A percentile compares a stretch with the other conserved stretches of the same genome.
phyloP scores from a whole-genome alignment of 495 filamentous ascomycete species.

The Talaromyces adpressus region DNA sequence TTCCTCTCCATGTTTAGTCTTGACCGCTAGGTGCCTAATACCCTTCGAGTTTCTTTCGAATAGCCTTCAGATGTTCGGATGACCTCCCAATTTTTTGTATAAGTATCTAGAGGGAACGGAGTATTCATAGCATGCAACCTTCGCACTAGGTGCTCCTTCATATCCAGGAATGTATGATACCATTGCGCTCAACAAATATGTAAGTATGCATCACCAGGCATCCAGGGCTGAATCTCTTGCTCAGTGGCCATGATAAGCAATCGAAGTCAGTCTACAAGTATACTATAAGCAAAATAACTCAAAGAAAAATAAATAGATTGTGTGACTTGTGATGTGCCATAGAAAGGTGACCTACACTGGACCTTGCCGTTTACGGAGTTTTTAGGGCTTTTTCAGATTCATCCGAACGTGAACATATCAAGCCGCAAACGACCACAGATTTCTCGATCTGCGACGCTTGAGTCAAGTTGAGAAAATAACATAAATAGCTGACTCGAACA shows the following conservation, averaged over 20 bases:
- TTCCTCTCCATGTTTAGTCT: too few species aligned
- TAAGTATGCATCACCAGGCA: background rate
- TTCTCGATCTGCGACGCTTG: background rate
- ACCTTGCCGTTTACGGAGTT: background rate
- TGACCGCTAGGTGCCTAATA: too few species aligned
- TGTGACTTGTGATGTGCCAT: background rate
- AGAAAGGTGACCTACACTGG: background rate
- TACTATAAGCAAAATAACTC: background rate
- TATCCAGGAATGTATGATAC: too few species aligned
- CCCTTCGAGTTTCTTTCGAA: too few species aligned
- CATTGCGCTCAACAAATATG: too few species aligned
- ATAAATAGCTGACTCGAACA: background rate
- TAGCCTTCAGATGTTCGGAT: too few species aligned
- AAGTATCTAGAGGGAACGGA: too few species aligned
- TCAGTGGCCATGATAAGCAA: too few species aligned
- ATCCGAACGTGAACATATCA: background rate
- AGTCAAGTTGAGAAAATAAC: background rate
- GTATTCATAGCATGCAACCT: too few species aligned
- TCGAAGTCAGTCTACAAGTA: background rate
- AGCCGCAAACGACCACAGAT: background rate
- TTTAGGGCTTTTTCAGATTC: background rate
- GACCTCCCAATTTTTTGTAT: too few species aligned
- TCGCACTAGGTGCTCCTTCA: too few species aligned
- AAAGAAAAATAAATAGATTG: background rate
- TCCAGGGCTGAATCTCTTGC: background rate